phyloP scores from a whole-genome alignment of 495 filamentous ascomycete species.

The Penicillium bialowiezense region DNA sequence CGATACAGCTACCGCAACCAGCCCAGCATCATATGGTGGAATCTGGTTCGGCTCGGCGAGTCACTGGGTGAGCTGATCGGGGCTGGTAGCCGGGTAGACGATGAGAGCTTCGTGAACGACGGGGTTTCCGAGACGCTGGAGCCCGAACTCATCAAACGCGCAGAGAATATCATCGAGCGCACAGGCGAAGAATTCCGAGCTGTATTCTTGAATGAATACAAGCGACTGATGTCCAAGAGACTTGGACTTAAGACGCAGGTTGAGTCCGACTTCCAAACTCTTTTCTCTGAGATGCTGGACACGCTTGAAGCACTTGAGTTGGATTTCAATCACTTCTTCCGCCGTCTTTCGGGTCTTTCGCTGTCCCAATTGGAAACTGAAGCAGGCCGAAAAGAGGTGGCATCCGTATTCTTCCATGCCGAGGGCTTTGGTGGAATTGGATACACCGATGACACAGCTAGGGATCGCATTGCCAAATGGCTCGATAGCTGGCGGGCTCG shows the following conservation, averaged over 20 bases:
- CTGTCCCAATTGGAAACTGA: conserved; percentile 59
- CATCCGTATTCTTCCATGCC: conserved; percentile 66
- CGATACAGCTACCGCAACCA: conserved; percentile 93
- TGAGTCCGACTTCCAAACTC: conserved; percentile 68
- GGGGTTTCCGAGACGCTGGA: conserved; percentile 68
- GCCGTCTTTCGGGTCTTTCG: conserved; percentile 60
- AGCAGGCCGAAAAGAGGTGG: conserved; percentile 53
- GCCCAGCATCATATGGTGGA: conserved; percentile 98
- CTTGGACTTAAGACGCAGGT: conserved; percentile 67
- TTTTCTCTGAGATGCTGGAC: conserved; percentile 81
- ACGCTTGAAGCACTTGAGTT: conserved; percentile 73
- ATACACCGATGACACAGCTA: conserved; percentile 56
- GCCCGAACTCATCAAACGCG: conserved; percentile 67
- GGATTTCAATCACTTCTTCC: conserved; percentile 92
- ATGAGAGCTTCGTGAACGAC: conserved; percentile 61
- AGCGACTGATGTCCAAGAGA: conserved; percentile 70
- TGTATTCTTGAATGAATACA: conserved; percentile 84
- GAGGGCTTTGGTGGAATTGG: conserved; percentile 58
- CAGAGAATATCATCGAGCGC: conserved; percentile 74
- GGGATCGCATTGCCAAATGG: conserved; percentile 68
- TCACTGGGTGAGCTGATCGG: conserved; percentile 87
- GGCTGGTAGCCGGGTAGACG: conserved; percentile 64
- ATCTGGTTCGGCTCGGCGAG: conserved; percentile 88
- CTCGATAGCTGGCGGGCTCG: conserved; percentile 67
- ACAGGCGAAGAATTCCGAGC: conserved; percentile 81